Percentiles rank a stretch among this genome's conserved stretches.
Conservation (phyloP, 257 asterid species). For the Lycium ferocissimum region DNA sequence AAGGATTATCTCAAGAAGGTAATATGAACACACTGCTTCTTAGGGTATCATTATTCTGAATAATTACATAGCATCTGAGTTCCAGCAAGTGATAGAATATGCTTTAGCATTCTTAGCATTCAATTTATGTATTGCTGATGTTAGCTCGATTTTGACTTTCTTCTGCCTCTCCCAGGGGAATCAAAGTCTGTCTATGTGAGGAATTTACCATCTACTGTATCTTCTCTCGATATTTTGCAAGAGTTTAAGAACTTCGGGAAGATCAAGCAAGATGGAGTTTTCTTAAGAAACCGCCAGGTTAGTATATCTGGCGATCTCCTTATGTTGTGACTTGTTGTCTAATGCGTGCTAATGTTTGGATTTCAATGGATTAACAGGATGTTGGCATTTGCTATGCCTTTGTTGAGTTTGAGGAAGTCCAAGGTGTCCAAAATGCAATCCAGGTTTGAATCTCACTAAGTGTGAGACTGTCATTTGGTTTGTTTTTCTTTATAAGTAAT, state of each 20-base stretch:
- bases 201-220: conserved; percentile 66
- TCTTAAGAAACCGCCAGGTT: conserved; percentile 73
- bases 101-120: neutral
- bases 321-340: conserved; percentile 22
- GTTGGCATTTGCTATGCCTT: conserved; percentile 83
- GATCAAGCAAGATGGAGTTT: conserved; percentile 79
- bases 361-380: conserved; percentile 58
- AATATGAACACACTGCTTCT: conserved; percentile 12
- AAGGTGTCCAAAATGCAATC: conserved; percentile 76
- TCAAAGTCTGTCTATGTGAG: conserved; percentile 80
- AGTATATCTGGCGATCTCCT: conserved; percentile 28
- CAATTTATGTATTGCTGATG: conserved; percentile 4
- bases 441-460: conserved; percentile 48
- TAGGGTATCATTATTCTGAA: conserved; percentile 5
- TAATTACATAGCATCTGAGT: neutral
- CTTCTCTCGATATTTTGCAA: conserved; percentile 61
- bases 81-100: conserved; percentile 1
- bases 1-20: conserved; percentile 66
- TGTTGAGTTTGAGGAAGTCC: conserved; percentile 82
- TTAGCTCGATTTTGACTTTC: conserved; percentile 32
- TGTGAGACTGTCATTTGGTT: neutral
- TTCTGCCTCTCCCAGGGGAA: conserved; percentile 53
- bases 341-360: conserved; percentile 35
- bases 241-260: conserved; percentile 78
- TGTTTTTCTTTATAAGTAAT: neutral